phyloP scores from a whole-genome alignment of 805 yeast genomes.

The Saccharomycopsis sp. region DNA sequence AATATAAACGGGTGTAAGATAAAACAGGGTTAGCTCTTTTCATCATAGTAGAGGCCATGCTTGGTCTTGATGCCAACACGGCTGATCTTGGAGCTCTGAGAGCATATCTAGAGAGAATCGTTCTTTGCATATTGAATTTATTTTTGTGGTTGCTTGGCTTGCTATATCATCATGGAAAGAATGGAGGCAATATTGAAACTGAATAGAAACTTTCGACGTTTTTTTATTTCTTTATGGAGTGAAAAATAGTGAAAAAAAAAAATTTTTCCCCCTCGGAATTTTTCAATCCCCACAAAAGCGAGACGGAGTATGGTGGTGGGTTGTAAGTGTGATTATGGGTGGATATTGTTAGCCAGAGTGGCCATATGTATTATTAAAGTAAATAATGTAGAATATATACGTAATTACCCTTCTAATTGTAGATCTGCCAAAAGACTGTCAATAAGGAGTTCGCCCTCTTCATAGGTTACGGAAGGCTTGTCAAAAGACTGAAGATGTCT shows the following conservation, averaged over 20 bases:
- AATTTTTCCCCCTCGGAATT: background rate
- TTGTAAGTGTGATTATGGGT: too few relatives aligned
- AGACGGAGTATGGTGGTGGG: background rate
- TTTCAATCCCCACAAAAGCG: background rate
- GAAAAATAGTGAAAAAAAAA: background rate
- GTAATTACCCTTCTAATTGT: background rate
- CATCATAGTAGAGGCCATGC: conserved; percentile 13
- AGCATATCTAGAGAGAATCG: background rate
- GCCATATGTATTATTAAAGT: background rate
- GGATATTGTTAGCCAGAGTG: too few relatives aligned
- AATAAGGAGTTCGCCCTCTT: conserved; percentile 26
- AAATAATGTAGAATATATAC: background rate
- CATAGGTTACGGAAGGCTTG: conserved; percentile 29
- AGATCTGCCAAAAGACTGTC: conserved; percentile 13
- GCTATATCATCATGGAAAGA: background rate
- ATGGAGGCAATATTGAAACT: background rate
- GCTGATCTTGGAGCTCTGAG: conserved; percentile 3
- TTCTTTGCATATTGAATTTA: background rate
- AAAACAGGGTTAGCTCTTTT: background rate
- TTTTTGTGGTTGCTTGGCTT: background rate
- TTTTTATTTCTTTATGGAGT: background rate
- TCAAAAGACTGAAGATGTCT: conserved; percentile 24
- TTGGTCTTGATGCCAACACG: conserved; percentile 6
- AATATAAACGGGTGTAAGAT: background rate
- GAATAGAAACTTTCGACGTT: background rate